A percentile compares a stretch with the other conserved stretches of the same genome.
Conservation (phyloP, 2,329 filamentous ascomycete species). For the Ascochyta lentis region DNA sequence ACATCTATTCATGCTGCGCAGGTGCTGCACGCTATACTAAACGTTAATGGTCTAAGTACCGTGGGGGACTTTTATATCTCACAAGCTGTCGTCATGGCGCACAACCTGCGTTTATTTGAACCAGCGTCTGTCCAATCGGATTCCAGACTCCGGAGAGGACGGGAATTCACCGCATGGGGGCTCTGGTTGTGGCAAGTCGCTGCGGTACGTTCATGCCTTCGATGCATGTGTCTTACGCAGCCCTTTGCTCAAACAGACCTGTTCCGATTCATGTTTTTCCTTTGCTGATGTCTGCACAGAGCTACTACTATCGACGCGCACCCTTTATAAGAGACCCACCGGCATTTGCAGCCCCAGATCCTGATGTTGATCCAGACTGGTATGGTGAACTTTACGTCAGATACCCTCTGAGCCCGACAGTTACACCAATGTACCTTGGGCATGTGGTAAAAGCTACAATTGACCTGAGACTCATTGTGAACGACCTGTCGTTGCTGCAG, state of each 20-base stretch:
- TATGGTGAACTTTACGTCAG: constrained; percentile 24
- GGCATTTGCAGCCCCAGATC: constrained; percentile 9
- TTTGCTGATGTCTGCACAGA: background rate
- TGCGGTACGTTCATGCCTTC: background rate
- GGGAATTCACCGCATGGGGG: constrained; percentile 20
- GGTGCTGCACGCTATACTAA: constrained; percentile 4
- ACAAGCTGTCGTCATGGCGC: constrained; percentile 22
- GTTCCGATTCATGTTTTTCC: background rate
- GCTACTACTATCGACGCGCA: constrained; percentile 16
- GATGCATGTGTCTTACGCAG: background rate
- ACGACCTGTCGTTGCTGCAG: constrained; percentile 3
- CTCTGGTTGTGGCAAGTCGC: constrained; percentile 16
- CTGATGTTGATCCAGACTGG: constrained; percentile 23
- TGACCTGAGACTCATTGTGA: constrained; percentile 4
- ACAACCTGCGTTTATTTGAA: constrained; percentile 21
- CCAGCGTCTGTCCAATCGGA: background rate
- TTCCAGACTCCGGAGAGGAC: background rate
- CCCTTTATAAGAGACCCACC: constrained; percentile 15
- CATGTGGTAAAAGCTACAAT: constrained; percentile 17
- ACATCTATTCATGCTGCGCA: constrained; percentile 26
- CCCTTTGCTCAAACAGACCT: background rate
- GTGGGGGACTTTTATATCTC: constrained; percentile 18
- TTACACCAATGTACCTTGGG: constrained; percentile 9
- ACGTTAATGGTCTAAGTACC: constrained; percentile 14
- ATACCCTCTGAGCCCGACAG: constrained; percentile 5